Evolutionary conservation across 164 flowering plant species (phyloP).

Genomic region (Vitis rupestris): DNA sequence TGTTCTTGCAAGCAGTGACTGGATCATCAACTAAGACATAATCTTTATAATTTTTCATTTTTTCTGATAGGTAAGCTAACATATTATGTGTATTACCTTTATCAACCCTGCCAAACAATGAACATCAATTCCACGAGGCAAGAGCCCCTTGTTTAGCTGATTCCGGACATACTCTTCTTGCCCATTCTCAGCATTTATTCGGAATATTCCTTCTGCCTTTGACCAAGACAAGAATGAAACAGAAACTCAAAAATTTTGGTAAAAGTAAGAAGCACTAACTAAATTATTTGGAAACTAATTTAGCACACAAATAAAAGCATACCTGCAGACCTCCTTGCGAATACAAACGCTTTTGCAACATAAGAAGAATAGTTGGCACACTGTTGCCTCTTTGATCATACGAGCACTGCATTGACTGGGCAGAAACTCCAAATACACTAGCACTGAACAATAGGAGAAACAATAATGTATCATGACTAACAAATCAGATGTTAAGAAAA

Average conservation of each 20-base stretch:
- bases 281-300: not conserved
- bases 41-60: no score
- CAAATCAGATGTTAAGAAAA: no score
- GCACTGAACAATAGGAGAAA: conserved; percentile 46
- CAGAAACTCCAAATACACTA: conserved; percentile 92
- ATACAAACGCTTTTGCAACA: conserved; percentile 84
- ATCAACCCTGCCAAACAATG: conserved; percentile 74
- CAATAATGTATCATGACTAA: not conserved
- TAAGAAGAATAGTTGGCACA: conserved; percentile 88
- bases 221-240: conserved; percentile 10
- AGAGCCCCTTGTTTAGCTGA: conserved; percentile 57
- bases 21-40: no score
- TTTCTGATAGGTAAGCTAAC: not conserved
- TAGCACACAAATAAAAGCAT: conserved; percentile 24
- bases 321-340: conserved; percentile 81
- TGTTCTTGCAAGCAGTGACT: no score
- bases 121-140: conserved; percentile 67
- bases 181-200: conserved; percentile 67
- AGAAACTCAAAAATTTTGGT: not conserved
- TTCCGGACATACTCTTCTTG: conserved; percentile 56
- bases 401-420: conserved; percentile 93
- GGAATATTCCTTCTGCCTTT: conserved; percentile 78
- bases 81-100: conserved; percentile 40
- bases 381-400: conserved; percentile 83
- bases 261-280: not conserved